phyloP scores from a whole-genome alignment of 345 rosid genomes.

The Hypericum androsaemum region DNA sequence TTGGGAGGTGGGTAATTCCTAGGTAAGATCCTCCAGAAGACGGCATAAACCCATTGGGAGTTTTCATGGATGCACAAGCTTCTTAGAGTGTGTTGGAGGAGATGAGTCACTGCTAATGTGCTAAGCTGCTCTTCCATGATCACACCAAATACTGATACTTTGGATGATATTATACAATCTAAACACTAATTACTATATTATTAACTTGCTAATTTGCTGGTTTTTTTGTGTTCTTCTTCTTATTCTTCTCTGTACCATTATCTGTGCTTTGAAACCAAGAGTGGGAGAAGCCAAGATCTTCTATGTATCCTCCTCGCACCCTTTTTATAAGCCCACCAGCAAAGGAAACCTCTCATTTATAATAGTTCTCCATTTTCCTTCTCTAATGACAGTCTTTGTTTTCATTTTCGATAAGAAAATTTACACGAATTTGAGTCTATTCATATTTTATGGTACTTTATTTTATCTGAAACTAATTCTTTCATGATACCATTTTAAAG shows the following conservation, averaged over 20 bases:
- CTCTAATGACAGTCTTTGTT: no score
- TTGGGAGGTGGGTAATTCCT: constrained; percentile 98
- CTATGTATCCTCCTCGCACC: constrained; percentile 24
- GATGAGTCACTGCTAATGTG: constrained; percentile 86
- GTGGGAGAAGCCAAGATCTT: constrained; percentile 29
- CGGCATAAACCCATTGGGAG: constrained; percentile 98
- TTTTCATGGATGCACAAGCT: constrained; percentile 78
- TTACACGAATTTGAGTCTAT: no score
- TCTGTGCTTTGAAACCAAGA: constrained; percentile 17
- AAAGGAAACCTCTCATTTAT: constrained; percentile 24
- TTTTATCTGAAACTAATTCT: no score
- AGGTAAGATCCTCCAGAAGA: constrained; percentile 98
- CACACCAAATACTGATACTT: constrained; percentile 5
- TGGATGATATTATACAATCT: neutral
- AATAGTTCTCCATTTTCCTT: constrained; percentile 9
- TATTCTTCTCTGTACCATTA: constrained; percentile 7
- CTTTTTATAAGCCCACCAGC: constrained; percentile 50
- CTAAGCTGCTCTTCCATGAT: constrained; percentile 78
- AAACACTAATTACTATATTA: no score
- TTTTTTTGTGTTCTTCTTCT: constrained; percentile 5
- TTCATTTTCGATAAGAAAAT: no score
- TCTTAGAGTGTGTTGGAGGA: constrained; percentile 91
- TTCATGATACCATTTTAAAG: no score
- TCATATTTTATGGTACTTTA: no score
- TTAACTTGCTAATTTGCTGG: neutral